Evolutionary conservation across 2,329 filamentous ascomycete genomes (phyloP).

Genomic region (Curvularia sp.): DNA sequence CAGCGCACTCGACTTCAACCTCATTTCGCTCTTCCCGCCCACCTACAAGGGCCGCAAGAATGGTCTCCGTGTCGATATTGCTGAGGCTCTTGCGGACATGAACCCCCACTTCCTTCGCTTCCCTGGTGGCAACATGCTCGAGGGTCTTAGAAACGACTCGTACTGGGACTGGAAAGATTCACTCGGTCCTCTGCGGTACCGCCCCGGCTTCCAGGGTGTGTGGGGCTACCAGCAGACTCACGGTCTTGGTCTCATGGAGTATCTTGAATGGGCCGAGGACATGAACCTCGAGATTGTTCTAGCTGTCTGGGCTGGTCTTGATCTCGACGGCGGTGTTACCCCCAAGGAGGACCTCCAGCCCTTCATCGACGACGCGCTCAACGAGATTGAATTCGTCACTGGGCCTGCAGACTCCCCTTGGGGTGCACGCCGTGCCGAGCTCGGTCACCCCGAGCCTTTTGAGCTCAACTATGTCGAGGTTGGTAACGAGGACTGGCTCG

Average conservation of each 20-base stretch:
- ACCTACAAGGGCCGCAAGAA: conserved; percentile 63
- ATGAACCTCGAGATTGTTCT: conserved; percentile 54
- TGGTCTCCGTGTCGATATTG: conserved; percentile 60
- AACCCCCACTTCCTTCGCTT: conserved; percentile 59
- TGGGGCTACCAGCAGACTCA: conserved; percentile 57
- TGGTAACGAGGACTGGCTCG: conserved; percentile 51
- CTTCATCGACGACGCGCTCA: conserved; percentile 50
- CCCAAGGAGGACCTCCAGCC: conserved; percentile 49
- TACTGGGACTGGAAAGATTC: conserved; percentile 59
- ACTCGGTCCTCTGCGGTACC: conserved; percentile 57
- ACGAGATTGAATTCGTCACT: conserved; percentile 48
- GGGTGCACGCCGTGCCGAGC: conserved; percentile 46
- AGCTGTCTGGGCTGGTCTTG: conserved; percentile 56
- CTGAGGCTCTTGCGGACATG: conserved; percentile 55
- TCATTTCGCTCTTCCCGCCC: conserved; percentile 62
- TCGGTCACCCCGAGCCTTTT: conserved; percentile 50
- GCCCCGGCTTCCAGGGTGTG: conserved; percentile 56
- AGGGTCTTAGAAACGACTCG: conserved; percentile 36
- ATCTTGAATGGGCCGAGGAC: conserved; percentile 58
- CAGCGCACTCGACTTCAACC: conserved; percentile 54
- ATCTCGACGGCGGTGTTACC: conserved; percentile 52
- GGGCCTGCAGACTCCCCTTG: conserved; percentile 43
- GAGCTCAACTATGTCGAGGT: conserved; percentile 51
- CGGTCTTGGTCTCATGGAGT: conserved; percentile 57
- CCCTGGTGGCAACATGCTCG: conserved; percentile 60